phyloP scores from a whole-genome alignment of 139 green algal genomes.

The Auxenochlorella protothecoides region DNA sequence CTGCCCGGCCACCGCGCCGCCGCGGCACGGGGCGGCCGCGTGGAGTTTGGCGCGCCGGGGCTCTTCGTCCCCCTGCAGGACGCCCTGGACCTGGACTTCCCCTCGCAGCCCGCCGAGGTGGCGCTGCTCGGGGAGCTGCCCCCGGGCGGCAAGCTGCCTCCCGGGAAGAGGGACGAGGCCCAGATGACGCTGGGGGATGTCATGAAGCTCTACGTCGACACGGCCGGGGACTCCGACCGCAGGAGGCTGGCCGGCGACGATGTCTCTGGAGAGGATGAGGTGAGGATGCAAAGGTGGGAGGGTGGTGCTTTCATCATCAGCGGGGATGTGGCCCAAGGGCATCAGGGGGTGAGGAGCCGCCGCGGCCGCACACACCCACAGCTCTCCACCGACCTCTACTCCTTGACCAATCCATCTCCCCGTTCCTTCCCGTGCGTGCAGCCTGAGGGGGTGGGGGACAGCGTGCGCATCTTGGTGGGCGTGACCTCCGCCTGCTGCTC shows the following conservation, averaged over 20 bases:
- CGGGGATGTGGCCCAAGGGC: not conserved
- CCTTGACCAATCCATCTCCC: too few species aligned
- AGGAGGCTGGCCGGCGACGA: not conserved
- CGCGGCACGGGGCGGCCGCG: not conserved
- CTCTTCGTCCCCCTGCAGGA: not conserved
- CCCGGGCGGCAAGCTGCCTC: too few species aligned
- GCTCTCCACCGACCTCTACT: not conserved
- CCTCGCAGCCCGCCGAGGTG: not conserved
- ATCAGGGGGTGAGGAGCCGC: not conserved
- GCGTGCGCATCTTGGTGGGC: conserved; percentile 14
- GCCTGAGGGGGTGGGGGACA: not conserved
- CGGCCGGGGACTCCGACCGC: not conserved
- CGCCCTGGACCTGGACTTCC: not conserved
- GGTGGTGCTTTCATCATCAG: not conserved
- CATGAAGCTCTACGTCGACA: not conserved
- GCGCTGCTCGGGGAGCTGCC: conserved; percentile 4
- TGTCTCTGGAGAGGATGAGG: not conserved
- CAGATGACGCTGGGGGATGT: too few species aligned
- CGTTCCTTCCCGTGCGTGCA: not conserved
- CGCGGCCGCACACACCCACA: not conserved
- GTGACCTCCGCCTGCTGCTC: conserved; percentile 25
- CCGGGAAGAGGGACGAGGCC: too few species aligned
- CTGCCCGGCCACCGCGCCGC: too few species aligned
- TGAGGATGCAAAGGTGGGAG: not conserved
- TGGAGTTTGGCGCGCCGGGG: conserved; percentile 8